Evolutionary conservation across 352 stramenopile genomes (phyloP), one percentile per base, ranked within the genome.

Genomic region (Pythium brachiatum): DNA sequence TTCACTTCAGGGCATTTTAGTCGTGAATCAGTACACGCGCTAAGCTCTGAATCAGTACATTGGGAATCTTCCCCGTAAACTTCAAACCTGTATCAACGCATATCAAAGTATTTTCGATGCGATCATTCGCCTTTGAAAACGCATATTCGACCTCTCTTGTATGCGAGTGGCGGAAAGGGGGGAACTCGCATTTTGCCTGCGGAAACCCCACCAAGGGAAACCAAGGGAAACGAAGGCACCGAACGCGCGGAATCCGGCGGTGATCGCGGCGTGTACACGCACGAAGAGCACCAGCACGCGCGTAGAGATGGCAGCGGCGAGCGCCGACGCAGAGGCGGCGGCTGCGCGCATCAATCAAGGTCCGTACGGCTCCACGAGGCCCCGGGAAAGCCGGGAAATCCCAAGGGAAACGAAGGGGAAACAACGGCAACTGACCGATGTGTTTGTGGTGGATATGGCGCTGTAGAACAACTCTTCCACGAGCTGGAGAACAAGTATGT

Each of bases 401-500:
- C 13, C 34, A 15, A 51, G 15, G 23, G n/a, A 27, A 43, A 29
- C 31, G 16, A 8, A 46, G n/a, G n/a, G 29, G 34, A 1, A n/a
- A 25, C 21, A 12, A 46, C 13, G 16, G 25, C 38, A 23, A 47
- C 8, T 56, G 50, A 21, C 38, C 38, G 13, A 43, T 20, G 36
- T 16, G 11, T 44, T 21, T 44, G 16, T 9, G 12, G 13, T 43
- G 36, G 36, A 20, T 21, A 44, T 44, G 38, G 18, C 11, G 15
- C 16, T 39, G 12, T 57, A 91, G 82, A 92, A 53, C 81, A 93
- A 87, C 58, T 91, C 54, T 64, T 91, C 26, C 84, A 93, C 56
- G 84, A 93, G 50, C 64, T 92, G 32, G 84, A 93, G 62, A 77
- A 76, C 29, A 91, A 93, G 63, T 88, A 81, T 64, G 57, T 91